Evolutionary conservation across 2,329 filamentous ascomycete genomes (phyloP), one percentile per base, ranked within the genome.

Genomic region (Thielaviopsis ethacetica): DNA sequence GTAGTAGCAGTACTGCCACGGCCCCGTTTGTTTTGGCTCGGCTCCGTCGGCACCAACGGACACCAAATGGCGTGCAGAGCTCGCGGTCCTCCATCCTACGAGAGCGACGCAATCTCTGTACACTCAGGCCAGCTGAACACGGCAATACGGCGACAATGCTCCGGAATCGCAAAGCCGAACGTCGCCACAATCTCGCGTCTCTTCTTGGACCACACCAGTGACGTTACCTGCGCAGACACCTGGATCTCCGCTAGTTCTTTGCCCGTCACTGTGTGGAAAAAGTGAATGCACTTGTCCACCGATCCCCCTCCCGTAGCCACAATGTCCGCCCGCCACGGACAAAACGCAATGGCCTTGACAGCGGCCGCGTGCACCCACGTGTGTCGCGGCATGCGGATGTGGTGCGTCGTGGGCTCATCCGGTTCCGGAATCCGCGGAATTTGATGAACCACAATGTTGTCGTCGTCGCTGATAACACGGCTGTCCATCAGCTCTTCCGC

Each of bases 121-220:
- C 93, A 97, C 59, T 87, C 85, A 0, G 93, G 93, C 93, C 93
- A 97, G 53, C 86, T 85, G 71, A 96, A 98, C 9, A 97, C 85
- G 1, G 90, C 93, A 63, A 98, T 88, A 21, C 93, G 84, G 65
- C 86, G 88, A 0, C 86, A 82, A 67, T 98, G 93, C 50, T 95
- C 88, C 0, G 91, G 90, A 64, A 95, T 85, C 3, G 91, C 83
- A 67, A 94, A 97, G 4, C 93, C 91, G 71, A 98, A 96, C 0
- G 91, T 96, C 1, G 90, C 93, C 0, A 82, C 88, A 63, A 98
- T 93, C 69, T 97, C 93, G 44, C 86, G 83, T 12, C 87, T 80
- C 12, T 84, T 91, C 27, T 79, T 86, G 57, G 87, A 93, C 91
- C 89, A 98, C 61, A 95, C 84, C 30, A 98, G 76, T 54, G 87